Conservation (phyloP, 768 basidiomycete species). For the Russula vinacea region DNA sequence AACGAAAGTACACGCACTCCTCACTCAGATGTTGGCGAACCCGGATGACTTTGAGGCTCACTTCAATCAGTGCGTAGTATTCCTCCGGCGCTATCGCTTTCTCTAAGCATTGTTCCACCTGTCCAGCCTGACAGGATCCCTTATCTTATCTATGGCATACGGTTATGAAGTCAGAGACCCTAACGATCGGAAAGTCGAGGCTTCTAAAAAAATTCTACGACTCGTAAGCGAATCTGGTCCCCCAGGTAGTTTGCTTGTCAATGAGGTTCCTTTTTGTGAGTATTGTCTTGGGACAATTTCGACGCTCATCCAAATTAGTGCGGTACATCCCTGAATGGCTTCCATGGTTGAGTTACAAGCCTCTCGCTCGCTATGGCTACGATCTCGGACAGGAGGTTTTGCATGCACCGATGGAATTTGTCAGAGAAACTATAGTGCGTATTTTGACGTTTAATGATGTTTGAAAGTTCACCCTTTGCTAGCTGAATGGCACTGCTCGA, state of each 20-base stretch:
- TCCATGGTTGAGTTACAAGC: no score
- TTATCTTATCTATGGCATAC: constrained; percentile 5
- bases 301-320: no score
- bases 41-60: constrained; percentile 11
- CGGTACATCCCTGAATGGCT: no score
- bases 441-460: no score
- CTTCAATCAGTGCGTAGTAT: constrained; percentile 3
- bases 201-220: not conserved
- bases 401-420: no score
- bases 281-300: no score
- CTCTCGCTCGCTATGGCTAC: no score
- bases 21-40: constrained; percentile 2
- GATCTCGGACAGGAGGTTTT: no score
- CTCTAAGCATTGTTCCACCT: not conserved
- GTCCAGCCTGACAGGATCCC: constrained; percentile 4
- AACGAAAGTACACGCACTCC: not conserved
- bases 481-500: no score
- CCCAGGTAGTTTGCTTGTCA: constrained; percentile 9
- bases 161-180: constrained; percentile 10
- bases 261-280: constrained; percentile 3
- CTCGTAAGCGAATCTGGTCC: not conserved
- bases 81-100: not conserved
- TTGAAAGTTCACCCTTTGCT: no score
- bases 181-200: not conserved
- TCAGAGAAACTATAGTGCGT: no score